A percentile compares a stretch with the other conserved stretches of the same genome.
These are phyloP conservation scores for Neurospora pannonica DNA, from an alignment of 495 filamentous ascomycete species.

Conservation along the genomic window DNA sequence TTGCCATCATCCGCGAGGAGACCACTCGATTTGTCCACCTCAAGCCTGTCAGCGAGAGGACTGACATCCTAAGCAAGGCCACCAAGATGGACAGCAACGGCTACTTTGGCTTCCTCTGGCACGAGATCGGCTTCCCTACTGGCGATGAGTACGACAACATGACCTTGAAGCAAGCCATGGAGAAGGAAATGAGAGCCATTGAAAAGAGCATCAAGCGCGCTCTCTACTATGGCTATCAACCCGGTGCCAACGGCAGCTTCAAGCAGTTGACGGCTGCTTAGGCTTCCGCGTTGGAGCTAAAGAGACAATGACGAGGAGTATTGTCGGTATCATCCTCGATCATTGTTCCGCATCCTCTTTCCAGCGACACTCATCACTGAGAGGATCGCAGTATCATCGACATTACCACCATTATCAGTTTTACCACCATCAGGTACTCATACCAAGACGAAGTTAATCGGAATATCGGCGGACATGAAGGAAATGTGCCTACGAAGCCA, in stretches of 20 bases:
- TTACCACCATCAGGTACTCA: not conserved
- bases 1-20: conserved; percentile 40
- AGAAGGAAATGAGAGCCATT: conserved; percentile 30
- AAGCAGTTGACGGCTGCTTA: not conserved
- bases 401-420: not conserved
- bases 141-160: conserved; percentile 21
- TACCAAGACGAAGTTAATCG: not conserved
- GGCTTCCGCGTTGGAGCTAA: not conserved
- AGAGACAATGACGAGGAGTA: not conserved
- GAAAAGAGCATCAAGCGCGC: conserved; percentile 27
- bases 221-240: not conserved
- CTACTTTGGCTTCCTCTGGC: conserved; percentile 38
- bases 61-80: conserved; percentile 22
- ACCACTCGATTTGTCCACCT: conserved; percentile 19
- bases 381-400: not conserved
- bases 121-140: conserved; percentile 23
- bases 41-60: conserved; percentile 14
- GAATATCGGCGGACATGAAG: not conserved
- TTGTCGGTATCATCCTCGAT: not conserved
- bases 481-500: not conserved
- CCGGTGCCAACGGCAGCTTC: not conserved
- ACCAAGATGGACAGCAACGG: conserved; percentile 17
- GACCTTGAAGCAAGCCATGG: conserved; percentile 24
- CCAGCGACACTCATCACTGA: not conserved
- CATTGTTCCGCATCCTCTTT: not conserved